Percentiles rank a stretch among this genome's conserved stretches.
Conservation (phyloP, 2,329 filamentous ascomycete genomes). For the Beauveria brongniartii region DNA sequence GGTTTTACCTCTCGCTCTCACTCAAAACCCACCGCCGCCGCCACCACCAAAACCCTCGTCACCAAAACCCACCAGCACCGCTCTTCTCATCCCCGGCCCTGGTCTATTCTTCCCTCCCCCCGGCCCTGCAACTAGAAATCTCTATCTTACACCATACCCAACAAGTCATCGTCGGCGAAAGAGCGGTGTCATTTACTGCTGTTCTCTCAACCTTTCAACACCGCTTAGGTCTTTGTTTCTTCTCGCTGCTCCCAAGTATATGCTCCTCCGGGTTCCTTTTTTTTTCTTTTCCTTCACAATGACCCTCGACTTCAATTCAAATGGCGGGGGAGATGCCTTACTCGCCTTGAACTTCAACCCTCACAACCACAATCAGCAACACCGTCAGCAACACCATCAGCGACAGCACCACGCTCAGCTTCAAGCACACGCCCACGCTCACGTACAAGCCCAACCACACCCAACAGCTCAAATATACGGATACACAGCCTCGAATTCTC, state of each 20-base stretch:
- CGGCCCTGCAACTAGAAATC: constrained; percentile 15
- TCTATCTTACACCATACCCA: constrained; percentile 13
- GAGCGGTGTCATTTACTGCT: constrained; percentile 35
- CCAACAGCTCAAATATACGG: constrained; percentile 3
- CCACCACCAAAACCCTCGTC: constrained; percentile 3
- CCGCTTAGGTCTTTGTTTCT: constrained; percentile 8
- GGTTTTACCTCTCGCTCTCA: not conserved
- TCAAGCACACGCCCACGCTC: constrained; percentile 1
- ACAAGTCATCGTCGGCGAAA: constrained; percentile 22
- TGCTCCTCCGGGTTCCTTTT: constrained; percentile 22
- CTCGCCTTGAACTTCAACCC: constrained; percentile 55
- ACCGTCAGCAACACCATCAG: constrained; percentile 37
- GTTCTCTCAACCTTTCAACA: constrained; percentile 28
- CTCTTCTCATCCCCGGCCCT: constrained; percentile 12
- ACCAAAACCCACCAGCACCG: constrained; percentile 9
- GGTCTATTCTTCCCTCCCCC: constrained; percentile 5
- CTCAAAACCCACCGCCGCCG: not conserved
- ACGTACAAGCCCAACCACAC: not conserved
- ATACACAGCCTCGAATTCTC: constrained; percentile 1
- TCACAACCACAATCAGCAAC: constrained; percentile 41
- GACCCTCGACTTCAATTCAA: constrained; percentile 53
- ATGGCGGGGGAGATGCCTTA: constrained; percentile 49
- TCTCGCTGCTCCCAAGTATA: constrained; percentile 17
- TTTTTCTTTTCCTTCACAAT: constrained; percentile 31
- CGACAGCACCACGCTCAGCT: constrained; percentile 13